Percentiles rank a stretch among this genome's conserved stretches.
These are phyloP conservation scores for Penicillium fuscoglaucum DNA, from an alignment of 2,329 filamentous ascomycete genomes.

Conservation along the genomic window DNA sequence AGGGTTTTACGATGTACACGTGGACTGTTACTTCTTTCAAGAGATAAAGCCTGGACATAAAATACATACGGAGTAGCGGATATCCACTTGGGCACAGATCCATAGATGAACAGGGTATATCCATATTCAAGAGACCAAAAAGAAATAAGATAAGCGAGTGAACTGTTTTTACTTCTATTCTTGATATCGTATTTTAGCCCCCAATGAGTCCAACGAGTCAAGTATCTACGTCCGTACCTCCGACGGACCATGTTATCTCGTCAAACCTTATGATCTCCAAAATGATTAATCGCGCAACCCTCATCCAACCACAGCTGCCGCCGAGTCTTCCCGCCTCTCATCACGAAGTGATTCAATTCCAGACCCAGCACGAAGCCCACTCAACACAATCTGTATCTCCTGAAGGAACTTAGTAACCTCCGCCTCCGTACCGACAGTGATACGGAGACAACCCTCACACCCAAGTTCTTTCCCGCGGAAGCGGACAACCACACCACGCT, in stretches of 20 bases:
- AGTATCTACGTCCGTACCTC: background rate
- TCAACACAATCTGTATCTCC: slow-evolving; percentile 60
- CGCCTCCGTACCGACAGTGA: slow-evolving; percentile 86
- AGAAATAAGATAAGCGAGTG: background rate
- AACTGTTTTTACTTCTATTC: background rate
- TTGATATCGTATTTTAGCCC: background rate
- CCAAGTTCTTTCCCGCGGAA: slow-evolving; percentile 92
- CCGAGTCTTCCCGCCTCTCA: slow-evolving; percentile 51
- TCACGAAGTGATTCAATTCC: slow-evolving; percentile 34
- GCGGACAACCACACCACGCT: slow-evolving; percentile 83
- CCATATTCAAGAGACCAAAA: background rate
- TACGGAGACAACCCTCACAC: slow-evolving; percentile 82
- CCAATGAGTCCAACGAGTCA: background rate
- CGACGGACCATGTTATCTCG: background rate
- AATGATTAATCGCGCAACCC: slow-evolving; percentile 2
- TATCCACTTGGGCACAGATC: too few species aligned
- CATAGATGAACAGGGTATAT: background rate
- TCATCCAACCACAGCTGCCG: slow-evolving; percentile 30
- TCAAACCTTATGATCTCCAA: background rate
- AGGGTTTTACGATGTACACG: background rate
- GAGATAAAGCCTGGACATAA: background rate
- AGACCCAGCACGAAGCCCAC: slow-evolving; percentile 48
- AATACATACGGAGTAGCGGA: too few species aligned
- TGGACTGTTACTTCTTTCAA: background rate
- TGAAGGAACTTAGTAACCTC: slow-evolving; percentile 79